Evolutionary conservation across 495 filamentous ascomycete species (phyloP).

Genomic region (Rostrohypoxylon terebratum): DNA sequence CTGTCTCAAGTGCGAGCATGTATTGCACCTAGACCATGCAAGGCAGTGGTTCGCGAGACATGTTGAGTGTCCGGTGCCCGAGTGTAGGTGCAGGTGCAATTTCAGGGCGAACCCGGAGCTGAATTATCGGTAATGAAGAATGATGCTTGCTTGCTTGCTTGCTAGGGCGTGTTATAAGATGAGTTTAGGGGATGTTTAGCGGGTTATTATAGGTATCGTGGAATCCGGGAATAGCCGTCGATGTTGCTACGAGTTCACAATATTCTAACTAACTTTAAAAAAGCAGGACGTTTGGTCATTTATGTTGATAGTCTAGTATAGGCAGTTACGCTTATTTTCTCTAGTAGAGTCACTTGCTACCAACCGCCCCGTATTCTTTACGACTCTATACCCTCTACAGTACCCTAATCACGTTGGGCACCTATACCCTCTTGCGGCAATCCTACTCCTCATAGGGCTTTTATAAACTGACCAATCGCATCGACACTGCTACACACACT

Average conservation of each 20-base stretch:
- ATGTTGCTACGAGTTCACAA: not conserved
- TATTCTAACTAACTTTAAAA: not conserved
- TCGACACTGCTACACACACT: not conserved
- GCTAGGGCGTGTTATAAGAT: not conserved
- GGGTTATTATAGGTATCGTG: not conserved
- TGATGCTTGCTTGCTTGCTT: not conserved
- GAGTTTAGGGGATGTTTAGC: not conserved
- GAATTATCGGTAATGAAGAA: constrained; percentile 53
- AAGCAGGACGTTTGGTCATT: not conserved
- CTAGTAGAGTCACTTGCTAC: not conserved
- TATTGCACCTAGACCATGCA: constrained; percentile 89
- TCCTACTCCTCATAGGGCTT: not conserved
- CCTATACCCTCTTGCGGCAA: not conserved
- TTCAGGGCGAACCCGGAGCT: constrained; percentile 61
- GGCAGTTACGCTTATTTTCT: too few relatives aligned
- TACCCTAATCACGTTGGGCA: not conserved
- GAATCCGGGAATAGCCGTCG: not conserved
- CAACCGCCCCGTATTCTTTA: not conserved
- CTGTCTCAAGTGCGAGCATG: constrained; percentile 90
- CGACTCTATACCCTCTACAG: not conserved
- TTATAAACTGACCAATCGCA: constrained; percentile 4
- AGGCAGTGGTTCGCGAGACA: constrained; percentile 86
- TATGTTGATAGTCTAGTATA: not conserved
- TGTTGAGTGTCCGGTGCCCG: constrained; percentile 85
- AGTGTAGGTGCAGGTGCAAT: constrained; percentile 87